A percentile compares a stretch with the other conserved stretches of the same genome.
Conservation (phyloP, 1,139 yeast genomes). For the Candida labiduridarum region DNA sequence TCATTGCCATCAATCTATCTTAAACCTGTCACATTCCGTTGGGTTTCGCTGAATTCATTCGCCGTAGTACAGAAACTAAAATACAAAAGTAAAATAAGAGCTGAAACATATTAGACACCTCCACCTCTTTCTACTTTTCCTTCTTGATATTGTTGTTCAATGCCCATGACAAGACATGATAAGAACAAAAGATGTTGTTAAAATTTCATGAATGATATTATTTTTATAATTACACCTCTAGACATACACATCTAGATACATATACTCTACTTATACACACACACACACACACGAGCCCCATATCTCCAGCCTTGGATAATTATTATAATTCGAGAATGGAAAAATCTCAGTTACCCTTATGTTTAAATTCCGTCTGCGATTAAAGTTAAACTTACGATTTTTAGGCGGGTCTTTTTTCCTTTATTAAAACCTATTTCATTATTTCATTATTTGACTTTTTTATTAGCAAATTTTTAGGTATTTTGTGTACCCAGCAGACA, state of each 20-base stretch:
- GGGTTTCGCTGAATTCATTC: not conserved
- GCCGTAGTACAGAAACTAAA: not conserved
- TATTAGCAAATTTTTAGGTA: no score
- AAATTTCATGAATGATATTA: no score
- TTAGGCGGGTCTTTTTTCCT: not conserved
- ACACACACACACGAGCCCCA: no score
- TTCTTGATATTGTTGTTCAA: not conserved
- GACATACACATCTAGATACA: no score
- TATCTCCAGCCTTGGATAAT: no score
- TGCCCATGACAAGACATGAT: no score
- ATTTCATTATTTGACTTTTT: no score
- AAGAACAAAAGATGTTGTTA: no score
- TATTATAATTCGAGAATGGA: not conserved
- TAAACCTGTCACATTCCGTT: not conserved
- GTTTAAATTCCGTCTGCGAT: not conserved
- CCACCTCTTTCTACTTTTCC: not conserved
- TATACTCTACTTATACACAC: no score
- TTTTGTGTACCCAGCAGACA: not conserved
- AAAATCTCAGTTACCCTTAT: not conserved
- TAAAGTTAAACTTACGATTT: not conserved
- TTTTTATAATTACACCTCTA: no score
- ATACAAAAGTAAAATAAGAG: not conserved
- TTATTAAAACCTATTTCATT: no score
- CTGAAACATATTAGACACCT: not conserved
- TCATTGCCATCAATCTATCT: not conserved